A percentile compares a stretch with the other conserved stretches of the same genome.
phyloP scores from a whole-genome alignment of 2,329 filamentous ascomycete genomes.

The Elsinoe batatas region DNA sequence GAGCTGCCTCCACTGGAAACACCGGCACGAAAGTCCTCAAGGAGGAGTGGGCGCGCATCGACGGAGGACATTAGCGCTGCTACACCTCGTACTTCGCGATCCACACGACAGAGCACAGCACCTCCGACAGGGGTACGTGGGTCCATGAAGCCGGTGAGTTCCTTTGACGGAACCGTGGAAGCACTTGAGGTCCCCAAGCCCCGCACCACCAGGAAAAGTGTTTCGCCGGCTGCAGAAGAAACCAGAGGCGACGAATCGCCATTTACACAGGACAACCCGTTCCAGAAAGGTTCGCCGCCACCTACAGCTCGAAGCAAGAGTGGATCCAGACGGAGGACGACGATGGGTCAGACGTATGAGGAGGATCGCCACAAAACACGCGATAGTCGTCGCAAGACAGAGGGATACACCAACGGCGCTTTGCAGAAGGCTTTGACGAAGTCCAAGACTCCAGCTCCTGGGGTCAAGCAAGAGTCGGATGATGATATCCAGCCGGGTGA shows the following conservation, averaged over 20 bases:
- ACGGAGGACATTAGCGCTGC: constrained; percentile 40
- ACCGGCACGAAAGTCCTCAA: constrained; percentile 17
- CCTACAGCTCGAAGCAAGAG: constrained; percentile 32
- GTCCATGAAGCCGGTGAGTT: not conserved
- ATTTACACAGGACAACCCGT: constrained; percentile 86
- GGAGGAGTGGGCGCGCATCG: constrained; percentile 25
- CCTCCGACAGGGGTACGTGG: constrained; percentile 24
- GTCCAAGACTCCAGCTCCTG: constrained; percentile 47
- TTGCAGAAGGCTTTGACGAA: constrained; percentile 38
- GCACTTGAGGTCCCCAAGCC: constrained; percentile 15
- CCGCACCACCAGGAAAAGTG: constrained; percentile 31
- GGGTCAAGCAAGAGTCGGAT: constrained; percentile 22
- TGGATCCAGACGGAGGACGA: constrained; percentile 42
- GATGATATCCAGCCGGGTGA: constrained; percentile 58
- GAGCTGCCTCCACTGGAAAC: constrained; percentile 37
- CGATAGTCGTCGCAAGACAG: constrained; percentile 34
- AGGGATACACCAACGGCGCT: constrained; percentile 39
- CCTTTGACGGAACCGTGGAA: constrained; percentile 3
- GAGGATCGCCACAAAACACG: constrained; percentile 35
- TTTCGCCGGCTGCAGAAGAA: constrained; percentile 26
- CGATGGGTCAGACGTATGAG: constrained; percentile 31
- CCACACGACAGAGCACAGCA: constrained; percentile 24
- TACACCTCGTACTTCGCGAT: constrained; percentile 21
- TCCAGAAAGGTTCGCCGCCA: constrained; percentile 75
- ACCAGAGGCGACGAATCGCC: constrained; percentile 41